These are phyloP conservation scores for Tetrahymena malaccensis DNA, from an alignment of 73 alveolate species.

Conservation along the genomic window DNA sequence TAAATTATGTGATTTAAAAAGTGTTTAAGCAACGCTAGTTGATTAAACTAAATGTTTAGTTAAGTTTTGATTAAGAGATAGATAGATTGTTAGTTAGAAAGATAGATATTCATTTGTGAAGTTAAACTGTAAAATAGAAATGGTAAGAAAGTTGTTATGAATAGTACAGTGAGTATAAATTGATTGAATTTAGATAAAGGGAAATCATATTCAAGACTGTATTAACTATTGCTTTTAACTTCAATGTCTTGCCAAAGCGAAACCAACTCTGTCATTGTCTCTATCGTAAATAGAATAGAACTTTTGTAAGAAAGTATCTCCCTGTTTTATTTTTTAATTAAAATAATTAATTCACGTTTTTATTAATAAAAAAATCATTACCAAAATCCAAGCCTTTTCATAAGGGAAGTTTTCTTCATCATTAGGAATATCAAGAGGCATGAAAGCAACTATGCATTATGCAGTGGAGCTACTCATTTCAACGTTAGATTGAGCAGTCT, in stretches of 20 bases:
- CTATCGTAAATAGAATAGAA: conserved; percentile 62
- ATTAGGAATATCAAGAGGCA: conserved; percentile 38
- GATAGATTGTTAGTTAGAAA: background rate
- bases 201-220: background rate
- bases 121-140: background rate
- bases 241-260: conserved; percentile 37
- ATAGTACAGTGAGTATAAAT: background rate
- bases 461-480: conserved; percentile 26
- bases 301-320: conserved; percentile 58
- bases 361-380: background rate
- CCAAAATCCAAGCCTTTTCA: conserved; percentile 42
- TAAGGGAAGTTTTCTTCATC: conserved; percentile 14
- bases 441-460: conserved; percentile 31
- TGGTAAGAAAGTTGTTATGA: background rate
- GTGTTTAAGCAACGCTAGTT: too few relatives aligned
- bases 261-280: conserved; percentile 62
- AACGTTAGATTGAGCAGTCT: conserved; percentile 24
- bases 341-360: background rate
- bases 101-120: background rate
- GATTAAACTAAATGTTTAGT: too few relatives aligned
- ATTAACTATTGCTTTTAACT: background rate
- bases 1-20: too few relatives aligned
- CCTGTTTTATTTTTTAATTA: conserved; percentile 6
- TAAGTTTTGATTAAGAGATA: background rate
- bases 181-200: background rate